phyloP scores from a whole-genome alignment of 306 rosid genomes.

The Albizia julibrissin region DNA sequence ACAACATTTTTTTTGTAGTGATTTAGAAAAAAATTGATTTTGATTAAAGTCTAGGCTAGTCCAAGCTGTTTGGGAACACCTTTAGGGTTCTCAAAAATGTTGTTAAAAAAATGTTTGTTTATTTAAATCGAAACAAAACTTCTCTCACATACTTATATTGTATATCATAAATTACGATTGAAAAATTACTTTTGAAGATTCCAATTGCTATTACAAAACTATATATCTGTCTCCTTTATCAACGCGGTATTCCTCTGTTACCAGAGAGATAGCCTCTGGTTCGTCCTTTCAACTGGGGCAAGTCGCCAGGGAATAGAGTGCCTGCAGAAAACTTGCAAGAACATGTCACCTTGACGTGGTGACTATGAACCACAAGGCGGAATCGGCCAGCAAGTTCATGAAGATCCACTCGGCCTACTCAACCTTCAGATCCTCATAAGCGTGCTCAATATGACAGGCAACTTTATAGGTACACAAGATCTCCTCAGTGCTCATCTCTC shows the following conservation, averaged over 20 bases:
- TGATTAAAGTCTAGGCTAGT: no score
- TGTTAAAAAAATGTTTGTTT: no score
- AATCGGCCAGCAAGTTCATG: conserved; percentile 58
- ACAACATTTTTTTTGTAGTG: no score
- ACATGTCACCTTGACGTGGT: conserved; percentile 74
- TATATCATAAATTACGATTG: no score
- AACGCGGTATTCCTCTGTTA: not conserved
- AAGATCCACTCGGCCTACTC: conserved; percentile 63
- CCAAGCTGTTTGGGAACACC: no score
- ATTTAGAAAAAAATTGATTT: no score
- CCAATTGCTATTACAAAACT: no score
- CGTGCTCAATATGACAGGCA: conserved; percentile 60
- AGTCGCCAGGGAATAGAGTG: conserved; percentile 50
- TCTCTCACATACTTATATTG: no score
- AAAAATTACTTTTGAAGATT: no score
- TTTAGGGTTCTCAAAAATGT: no score
- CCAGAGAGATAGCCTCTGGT: conserved; percentile 38
- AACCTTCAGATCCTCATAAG: conserved; percentile 66
- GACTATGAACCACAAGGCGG: conserved; percentile 52
- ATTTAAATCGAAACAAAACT: no score
- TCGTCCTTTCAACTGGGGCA: conserved; percentile 51
- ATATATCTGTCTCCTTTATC: not conserved
- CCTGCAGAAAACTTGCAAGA: conserved; percentile 68
- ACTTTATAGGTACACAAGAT: conserved; percentile 11
- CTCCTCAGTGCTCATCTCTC: conserved; percentile 12